Percentiles rank a stretch among this genome's conserved stretches.
These are phyloP conservation scores for Metschnikowia lochheadii DNA, from an alignment of 805 yeast genomes.

Conservation along the genomic window DNA sequence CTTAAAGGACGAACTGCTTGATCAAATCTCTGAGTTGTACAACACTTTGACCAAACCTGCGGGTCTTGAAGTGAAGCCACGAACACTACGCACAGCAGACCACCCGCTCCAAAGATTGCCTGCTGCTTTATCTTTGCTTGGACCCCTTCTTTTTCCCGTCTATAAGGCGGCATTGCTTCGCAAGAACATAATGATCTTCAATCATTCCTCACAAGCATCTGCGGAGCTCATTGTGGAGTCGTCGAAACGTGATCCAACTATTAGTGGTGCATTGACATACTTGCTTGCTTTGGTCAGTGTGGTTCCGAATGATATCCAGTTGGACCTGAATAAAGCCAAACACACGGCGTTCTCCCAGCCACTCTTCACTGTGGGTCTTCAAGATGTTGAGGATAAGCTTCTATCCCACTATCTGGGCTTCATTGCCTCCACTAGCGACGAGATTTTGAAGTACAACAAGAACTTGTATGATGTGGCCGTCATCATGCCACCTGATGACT, in stretches of 20 bases:
- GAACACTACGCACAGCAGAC: slow-evolving; percentile 16
- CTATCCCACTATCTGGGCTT: slow-evolving; percentile 32
- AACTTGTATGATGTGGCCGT: slow-evolving; percentile 47
- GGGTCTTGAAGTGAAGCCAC: slow-evolving; percentile 12
- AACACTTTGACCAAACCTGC: slow-evolving; percentile 17
- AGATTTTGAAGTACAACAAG: slow-evolving; percentile 52
- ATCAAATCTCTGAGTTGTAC: slow-evolving; percentile 17
- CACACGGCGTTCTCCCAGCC: slow-evolving; percentile 37
- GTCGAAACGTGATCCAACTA: slow-evolving; percentile 11
- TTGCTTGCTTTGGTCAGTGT: slow-evolving; percentile 57
- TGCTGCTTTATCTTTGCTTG: slow-evolving; percentile 45
- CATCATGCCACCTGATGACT: slow-evolving; percentile 18
- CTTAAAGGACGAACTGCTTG: slow-evolving; percentile 20
- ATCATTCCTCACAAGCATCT: slow-evolving; percentile 12
- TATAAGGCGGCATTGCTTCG: slow-evolving; percentile 64
- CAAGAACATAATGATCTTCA: slow-evolving; percentile 43
- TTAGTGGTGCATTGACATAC: slow-evolving; percentile 48
- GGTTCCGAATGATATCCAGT: slow-evolving; percentile 53
- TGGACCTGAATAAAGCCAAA: slow-evolving; percentile 13
- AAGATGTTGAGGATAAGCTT: slow-evolving; percentile 40
- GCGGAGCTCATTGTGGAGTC: slow-evolving; percentile 9
- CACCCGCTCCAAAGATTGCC: slow-evolving; percentile 44
- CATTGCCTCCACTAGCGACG: slow-evolving; percentile 65
- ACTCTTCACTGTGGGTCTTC: slow-evolving; percentile 59
- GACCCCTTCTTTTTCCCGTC: slow-evolving; percentile 61